A percentile compares a stretch with the other conserved stretches of the same genome.
Evolutionary conservation across 208 protist species (phyloP).

Genomic region (Vickermania spadyakhi): DNA sequence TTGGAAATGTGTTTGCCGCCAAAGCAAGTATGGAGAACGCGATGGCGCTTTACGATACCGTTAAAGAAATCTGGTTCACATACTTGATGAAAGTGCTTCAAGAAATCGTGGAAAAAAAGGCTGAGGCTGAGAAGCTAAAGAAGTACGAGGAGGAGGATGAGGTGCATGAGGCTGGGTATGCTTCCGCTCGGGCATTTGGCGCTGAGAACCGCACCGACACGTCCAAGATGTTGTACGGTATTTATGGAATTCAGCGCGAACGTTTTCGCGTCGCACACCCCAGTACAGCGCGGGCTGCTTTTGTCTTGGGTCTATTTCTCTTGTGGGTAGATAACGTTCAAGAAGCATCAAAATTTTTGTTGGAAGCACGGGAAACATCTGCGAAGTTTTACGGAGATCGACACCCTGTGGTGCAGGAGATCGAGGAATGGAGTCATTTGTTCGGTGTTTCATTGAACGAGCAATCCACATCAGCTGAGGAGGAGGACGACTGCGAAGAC

Average conservation of each 20-base stretch:
- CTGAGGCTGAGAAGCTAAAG: slow-evolving; percentile 35
- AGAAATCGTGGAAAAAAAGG: slow-evolving; percentile 45
- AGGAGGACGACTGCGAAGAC: neutral
- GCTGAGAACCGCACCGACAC: slow-evolving; percentile 71
- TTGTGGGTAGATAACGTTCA: slow-evolving; percentile 62
- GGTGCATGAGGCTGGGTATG: slow-evolving; percentile 37
- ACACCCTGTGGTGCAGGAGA: slow-evolving; percentile 75
- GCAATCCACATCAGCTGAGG: neutral
- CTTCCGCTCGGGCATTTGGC: slow-evolving; percentile 56
- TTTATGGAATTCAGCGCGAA: slow-evolving; percentile 74
- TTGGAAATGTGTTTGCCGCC: slow-evolving; percentile 86
- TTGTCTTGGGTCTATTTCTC: slow-evolving; percentile 76
- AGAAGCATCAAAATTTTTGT: slow-evolving; percentile 43
- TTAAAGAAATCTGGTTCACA: slow-evolving; percentile 80
- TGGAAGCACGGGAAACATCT: slow-evolving; percentile 20
- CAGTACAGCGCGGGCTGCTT: slow-evolving; percentile 49
- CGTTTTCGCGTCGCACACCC: slow-evolving; percentile 61
- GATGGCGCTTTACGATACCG: slow-evolving; percentile 81
- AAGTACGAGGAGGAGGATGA: slow-evolving; percentile 61
- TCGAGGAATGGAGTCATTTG: slow-evolving; percentile 57
- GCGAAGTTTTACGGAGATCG: slow-evolving; percentile 66
- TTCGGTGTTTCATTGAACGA: slow-evolving; percentile 30
- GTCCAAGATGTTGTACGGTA: slow-evolving; percentile 82
- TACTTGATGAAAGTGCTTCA: slow-evolving; percentile 35
- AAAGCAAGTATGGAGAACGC: slow-evolving; percentile 78